Evolutionary conservation across 1,284 basidiomycete genomes (phyloP).

Genomic region (Rhodotorula glutinis): DNA sequence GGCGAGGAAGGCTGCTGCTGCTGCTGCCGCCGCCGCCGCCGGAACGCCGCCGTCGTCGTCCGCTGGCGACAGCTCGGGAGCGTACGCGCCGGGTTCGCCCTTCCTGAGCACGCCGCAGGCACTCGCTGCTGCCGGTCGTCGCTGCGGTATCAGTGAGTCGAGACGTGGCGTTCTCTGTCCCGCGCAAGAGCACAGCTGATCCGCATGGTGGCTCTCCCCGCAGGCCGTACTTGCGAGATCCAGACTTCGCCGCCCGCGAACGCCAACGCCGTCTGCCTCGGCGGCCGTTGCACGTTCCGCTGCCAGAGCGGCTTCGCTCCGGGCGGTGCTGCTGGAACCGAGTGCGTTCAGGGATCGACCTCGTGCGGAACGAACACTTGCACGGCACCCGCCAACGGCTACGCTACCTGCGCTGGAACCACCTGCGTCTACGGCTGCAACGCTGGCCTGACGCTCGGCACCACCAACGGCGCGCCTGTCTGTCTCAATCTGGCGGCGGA

Average conservation of each 20-base stretch:
- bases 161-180: too few relatives aligned
- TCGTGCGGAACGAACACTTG: constrained; percentile 24
- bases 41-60: too few relatives aligned
- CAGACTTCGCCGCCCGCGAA: neutral
- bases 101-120: constrained; percentile 15
- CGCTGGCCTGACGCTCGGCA: neutral
- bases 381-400: constrained; percentile 13
- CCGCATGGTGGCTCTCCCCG: too few relatives aligned
- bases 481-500: constrained; percentile 3
- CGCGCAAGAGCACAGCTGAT: too few relatives aligned
- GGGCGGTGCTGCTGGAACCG: neutral
- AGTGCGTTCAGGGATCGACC: constrained; percentile 13
- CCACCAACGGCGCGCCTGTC: neutral
- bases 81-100: constrained; percentile 10
- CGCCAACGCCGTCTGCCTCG: neutral
- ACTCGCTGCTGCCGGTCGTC: constrained; percentile 17
- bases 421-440: constrained; percentile 11
- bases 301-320: constrained; percentile 14
- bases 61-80: constrained; percentile 14
- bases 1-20: constrained; percentile 7
- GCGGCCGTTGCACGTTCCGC: constrained; percentile 1
- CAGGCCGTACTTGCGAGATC: neutral
- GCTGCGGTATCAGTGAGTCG: constrained; percentile 15
- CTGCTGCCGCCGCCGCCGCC: constrained; percentile 11
- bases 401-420: constrained; percentile 14